Base-by-base conservation (phyloP, 495 filamentous ascomycete species). In the Neurospora sp. region DNA sequence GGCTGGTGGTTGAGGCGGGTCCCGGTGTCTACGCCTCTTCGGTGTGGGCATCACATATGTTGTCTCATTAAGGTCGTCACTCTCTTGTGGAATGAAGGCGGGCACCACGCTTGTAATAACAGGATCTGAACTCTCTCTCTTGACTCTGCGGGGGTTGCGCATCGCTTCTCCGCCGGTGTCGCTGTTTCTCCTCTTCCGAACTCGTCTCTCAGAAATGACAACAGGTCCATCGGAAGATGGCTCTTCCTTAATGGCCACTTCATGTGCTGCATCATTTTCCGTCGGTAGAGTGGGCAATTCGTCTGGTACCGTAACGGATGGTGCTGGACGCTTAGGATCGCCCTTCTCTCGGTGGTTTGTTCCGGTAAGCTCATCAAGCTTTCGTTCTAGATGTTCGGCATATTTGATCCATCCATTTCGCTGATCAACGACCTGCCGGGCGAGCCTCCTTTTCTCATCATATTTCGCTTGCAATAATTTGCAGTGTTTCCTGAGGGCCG, bases 41-140 rank as follows among this genome's bases (percentile, higher is more conserved):
- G 93, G 93, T 1, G 93, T 95, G 14, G 84, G 83, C 39, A 92
- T 84, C 71, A 80, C 70, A 31, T 42, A 84, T 68, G 82, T 79
- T 31, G 88, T 89, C 69, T 91, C 89, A 80, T 96, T 92, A 12
- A 95, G 84, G 79, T 96, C 93, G 40, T 93, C 86, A 71, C 91
- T 94, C 74, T 88, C 83, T 71, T 87, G 76, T 6, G 81, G 78
- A 27, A 79, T 74, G 70, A 86, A 82, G 22, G 69, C 68, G 18
- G 73, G 72, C 20, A 73, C 72, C 72, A 78, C 80, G 31, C 74
- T 74, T 12, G 78, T 81, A 61, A 84, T 77, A 5, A 83, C 80
- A 1, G 78, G 80, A 40, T 83, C 79, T 6, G 79, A 81, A 61
- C 74, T 81, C 40, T 80, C 79, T 40, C 59, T 75, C 72, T 85